Evolutionary conservation across 441 rosid species (phyloP).

Genomic region (Arabidopsis hybrid): DNA sequence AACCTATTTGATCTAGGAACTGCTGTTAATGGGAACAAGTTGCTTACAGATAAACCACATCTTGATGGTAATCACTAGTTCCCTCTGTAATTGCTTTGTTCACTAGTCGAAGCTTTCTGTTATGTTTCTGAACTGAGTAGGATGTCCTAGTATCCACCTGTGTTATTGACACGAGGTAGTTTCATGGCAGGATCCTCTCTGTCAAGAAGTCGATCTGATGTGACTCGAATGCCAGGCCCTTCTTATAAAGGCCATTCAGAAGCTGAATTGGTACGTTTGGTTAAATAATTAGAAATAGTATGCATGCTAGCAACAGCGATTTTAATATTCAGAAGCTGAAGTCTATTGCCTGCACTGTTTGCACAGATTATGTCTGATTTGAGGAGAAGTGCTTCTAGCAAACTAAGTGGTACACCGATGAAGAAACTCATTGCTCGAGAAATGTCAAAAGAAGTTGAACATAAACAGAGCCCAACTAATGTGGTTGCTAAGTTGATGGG

Average conservation of each 20-base stretch:
- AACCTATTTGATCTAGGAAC: conserved; percentile 78
- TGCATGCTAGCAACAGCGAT: not conserved
- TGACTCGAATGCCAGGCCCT: conserved; percentile 56
- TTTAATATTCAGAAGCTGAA: conserved; percentile 21
- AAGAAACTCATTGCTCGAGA: conserved; percentile 87
- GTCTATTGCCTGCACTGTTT: conserved; percentile 35
- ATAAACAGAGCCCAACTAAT: conserved; percentile 68
- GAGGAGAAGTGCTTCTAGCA: conserved; percentile 71
- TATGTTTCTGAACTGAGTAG: not conserved
- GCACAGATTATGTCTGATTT: conserved; percentile 68
- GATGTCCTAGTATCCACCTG: conserved; percentile 18
- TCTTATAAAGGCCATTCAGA: conserved; percentile 65
- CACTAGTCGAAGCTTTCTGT: conserved; percentile 1
- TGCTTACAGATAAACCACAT: conserved; percentile 81
- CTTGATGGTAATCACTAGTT: conserved; percentile 55
- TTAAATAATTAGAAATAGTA: not conserved
- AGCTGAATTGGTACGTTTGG: conserved; percentile 64
- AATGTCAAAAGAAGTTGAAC: conserved; percentile 78
- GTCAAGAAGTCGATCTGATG: conserved; percentile 74
- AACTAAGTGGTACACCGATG: conserved; percentile 70
- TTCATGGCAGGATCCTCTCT: conserved; percentile 70
- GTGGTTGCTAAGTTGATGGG: conserved; percentile 98
- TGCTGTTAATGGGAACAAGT: conserved; percentile 65
- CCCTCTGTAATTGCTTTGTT: not conserved
- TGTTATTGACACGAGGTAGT: conserved; percentile 48